Evolutionary conservation across 805 yeast species (phyloP).

Genomic region (Sugiyamaella valdiviana): DNA sequence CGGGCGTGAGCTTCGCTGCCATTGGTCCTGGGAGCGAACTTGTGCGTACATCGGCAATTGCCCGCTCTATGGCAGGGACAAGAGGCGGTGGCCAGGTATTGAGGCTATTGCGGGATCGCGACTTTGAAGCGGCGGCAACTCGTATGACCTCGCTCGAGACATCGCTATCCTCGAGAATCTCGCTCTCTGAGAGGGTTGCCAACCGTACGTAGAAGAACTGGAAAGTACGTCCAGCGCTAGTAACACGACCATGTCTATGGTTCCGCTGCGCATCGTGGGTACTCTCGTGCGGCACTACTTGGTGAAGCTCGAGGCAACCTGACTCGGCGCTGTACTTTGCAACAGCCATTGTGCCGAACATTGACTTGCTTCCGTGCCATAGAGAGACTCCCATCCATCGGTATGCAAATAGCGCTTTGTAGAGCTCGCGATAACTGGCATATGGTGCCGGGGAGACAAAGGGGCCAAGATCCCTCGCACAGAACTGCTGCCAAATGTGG

Average conservation of each 20-base stretch:
- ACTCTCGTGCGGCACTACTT: too few species aligned
- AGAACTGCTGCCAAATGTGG: slow-evolving; percentile 19
- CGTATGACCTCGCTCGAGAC: background rate
- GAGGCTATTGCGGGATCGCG: background rate
- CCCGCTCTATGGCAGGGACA: slow-evolving; percentile 21
- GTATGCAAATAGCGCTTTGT: slow-evolving; percentile 15
- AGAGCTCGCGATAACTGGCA: slow-evolving; percentile 14
- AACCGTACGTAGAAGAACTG: too few species aligned
- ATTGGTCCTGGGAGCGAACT: background rate
- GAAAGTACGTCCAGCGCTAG: too few species aligned
- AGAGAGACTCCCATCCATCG: slow-evolving; percentile 24
- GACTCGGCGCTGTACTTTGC: slow-evolving; percentile 17
- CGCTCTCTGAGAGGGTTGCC: too few species aligned
- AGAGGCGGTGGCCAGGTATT: slow-evolving; percentile 20
- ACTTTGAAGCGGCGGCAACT: background rate
- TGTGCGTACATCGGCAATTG: slow-evolving; percentile 7
- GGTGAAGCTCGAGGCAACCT: slow-evolving; percentile 22
- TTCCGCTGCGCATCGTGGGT: too few species aligned
- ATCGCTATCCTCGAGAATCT: too few species aligned
- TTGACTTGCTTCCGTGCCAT: slow-evolving; percentile 26
- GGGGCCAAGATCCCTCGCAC: slow-evolving; percentile 10
- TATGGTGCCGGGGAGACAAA: slow-evolving; percentile 16
- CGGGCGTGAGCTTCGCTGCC: too few species aligned
- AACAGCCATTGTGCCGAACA: slow-evolving; percentile 23
- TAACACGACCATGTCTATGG: too few species aligned